phyloP scores from a whole-genome alignment of 139 green algal genomes.

The Closterium sp. region DNA sequence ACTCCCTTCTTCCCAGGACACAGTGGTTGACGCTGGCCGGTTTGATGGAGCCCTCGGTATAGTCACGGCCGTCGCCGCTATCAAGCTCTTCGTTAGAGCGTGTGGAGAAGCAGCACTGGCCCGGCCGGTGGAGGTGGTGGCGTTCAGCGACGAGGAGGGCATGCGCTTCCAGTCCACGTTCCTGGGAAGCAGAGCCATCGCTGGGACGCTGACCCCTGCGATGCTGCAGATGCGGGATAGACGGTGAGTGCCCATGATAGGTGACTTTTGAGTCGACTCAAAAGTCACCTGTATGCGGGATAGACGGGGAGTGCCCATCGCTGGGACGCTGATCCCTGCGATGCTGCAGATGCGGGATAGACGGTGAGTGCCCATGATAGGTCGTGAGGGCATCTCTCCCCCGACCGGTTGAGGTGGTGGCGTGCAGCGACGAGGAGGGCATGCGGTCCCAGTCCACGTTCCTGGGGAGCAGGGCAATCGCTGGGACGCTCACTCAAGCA shows the following conservation, averaged over 20 bases:
- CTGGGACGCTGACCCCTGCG: slow-evolving; percentile 3
- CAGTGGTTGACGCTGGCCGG: slow-evolving; percentile 83
- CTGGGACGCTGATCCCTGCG: not conserved
- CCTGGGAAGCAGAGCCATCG: slow-evolving; percentile 61
- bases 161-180: slow-evolving; percentile 89
- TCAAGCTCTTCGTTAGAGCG: slow-evolving; percentile 37
- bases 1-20: slow-evolving; percentile 61
- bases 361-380: not conserved
- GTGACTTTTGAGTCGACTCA: too few species aligned
- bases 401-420: slow-evolving; percentile 62
- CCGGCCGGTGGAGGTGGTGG: slow-evolving; percentile 65
- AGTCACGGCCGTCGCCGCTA: slow-evolving; percentile 66
- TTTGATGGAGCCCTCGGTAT: slow-evolving; percentile 87
- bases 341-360: slow-evolving; percentile 13
- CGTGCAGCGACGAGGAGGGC: slow-evolving; percentile 89
- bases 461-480: slow-evolving; percentile 62
- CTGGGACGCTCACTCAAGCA: slow-evolving; percentile 1
- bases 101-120: not conserved
- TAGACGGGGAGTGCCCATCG: too few species aligned
- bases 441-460: slow-evolving; percentile 89
- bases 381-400: not conserved
- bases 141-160: slow-evolving; percentile 90
- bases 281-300: too few species aligned
- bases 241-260: too few species aligned
- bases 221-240: slow-evolving; percentile 13